Evolutionary conservation across 768 basidiomycete species (phyloP).

Genomic region (Mycena chlorophos): DNA sequence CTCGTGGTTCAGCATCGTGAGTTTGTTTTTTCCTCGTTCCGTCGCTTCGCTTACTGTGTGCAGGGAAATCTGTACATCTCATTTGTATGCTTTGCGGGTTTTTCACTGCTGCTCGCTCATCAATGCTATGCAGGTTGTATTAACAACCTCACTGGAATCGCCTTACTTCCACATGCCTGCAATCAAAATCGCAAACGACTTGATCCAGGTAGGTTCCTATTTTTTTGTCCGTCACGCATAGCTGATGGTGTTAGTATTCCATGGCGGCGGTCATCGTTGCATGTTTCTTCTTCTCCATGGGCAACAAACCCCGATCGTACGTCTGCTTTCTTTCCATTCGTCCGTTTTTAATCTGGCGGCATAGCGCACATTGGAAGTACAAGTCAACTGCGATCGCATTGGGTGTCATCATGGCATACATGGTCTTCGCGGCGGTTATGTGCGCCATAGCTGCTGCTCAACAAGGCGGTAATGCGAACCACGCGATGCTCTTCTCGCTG

Average conservation of each 20-base stretch:
- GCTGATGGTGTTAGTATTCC: conserved; percentile 54
- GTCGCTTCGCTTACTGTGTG: background rate
- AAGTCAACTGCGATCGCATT: conserved; percentile 72
- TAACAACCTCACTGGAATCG: conserved; percentile 87
- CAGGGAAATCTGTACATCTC: conserved; percentile 96
- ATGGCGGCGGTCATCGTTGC: conserved; percentile 86
- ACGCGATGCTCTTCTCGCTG: conserved; percentile 81
- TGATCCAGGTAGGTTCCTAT: conserved; percentile 58
- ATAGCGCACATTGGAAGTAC: conserved; percentile 83
- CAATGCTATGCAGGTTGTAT: conserved; percentile 56
- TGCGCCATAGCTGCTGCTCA: conserved; percentile 73
- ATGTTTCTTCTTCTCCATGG: conserved; percentile 93
- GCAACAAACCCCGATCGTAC: conserved; percentile 87
- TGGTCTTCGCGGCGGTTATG: conserved; percentile 78
- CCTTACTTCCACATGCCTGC: conserved; percentile 60
- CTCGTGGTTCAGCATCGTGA: conserved; percentile 89
- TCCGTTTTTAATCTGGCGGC: background rate
- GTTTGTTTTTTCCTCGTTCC: conserved; percentile 23
- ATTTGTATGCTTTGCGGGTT: conserved; percentile 58
- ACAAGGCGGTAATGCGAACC: conserved; percentile 66
- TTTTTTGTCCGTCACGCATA: background rate
- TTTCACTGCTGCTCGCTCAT: conserved; percentile 1
- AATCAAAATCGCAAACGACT: conserved; percentile 72
- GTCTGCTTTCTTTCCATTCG: conserved; percentile 13
- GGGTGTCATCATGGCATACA: conserved; percentile 77